Base-by-base conservation (phyloP, 2,329 filamentous ascomycete species). In the Penicillium sp. region DNA sequence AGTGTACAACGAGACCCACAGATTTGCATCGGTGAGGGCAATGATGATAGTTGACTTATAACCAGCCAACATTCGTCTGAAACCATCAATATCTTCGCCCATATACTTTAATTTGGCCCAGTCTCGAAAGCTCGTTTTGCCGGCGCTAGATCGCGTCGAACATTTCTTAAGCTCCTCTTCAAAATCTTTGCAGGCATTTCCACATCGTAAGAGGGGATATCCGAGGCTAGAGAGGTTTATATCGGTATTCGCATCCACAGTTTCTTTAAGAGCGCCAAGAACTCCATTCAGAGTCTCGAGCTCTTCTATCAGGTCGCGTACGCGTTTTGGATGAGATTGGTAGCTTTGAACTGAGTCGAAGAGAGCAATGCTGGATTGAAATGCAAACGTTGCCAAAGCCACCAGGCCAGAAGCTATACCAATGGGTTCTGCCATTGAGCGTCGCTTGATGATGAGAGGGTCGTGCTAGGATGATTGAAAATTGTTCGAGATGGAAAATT, bases 41-140 rank as follows among this genome's bases (percentile, higher is more conserved):
- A 78, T 75, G 44, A 53, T 72, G 28, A 77, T 75, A 28, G 73
- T 77, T 45, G 70, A 63, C 57, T 77, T 78, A 56, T 79, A 79
- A 40, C 70, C 69, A 38, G 75, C 69, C 31, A 80, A 58, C 37
- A 75, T 59, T 22, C 69, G 61, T 37, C 67, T 69, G 52, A 79
- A 80, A 47, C 68, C 70, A 56, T 74, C 70, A 42, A 80, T 74
- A 57, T 78, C 68, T 41, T 78, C 71, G 28, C 73, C 75, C 70
- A 78, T 76, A 49, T 78, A 80, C 55, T 59, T 73, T 43, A 80
- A 59, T 61, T 68, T 76, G 5, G 75, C 73, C 77, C 75, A 80
- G 59, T 78, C 77, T 43, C 74, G 72, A 62, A 80, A 78, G 62
- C 74, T 80, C 22, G 70, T 67, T 50, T 70, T 66, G 56, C 59